These are phyloP conservation scores for Candida manassasensis DNA, from an alignment of 805 yeast genomes.

Conservation along the genomic window DNA sequence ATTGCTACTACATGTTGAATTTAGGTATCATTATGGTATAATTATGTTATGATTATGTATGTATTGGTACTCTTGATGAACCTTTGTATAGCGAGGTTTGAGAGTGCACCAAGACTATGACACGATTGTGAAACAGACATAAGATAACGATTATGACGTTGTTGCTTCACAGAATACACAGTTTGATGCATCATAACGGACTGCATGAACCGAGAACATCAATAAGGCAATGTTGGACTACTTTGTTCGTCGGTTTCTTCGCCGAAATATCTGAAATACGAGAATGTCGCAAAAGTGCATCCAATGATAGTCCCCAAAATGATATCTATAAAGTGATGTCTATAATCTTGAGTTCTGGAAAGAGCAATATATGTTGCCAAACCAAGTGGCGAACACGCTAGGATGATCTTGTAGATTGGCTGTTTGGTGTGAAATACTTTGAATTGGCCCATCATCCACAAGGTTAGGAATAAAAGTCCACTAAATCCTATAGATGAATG, in stretches of 20 bases:
- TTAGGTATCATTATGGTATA: no score
- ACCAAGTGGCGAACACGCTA: constrained; percentile 19
- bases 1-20: no score
- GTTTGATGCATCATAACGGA: no score
- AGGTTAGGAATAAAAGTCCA: constrained; percentile 42
- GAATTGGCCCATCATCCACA: constrained; percentile 47
- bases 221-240: neutral
- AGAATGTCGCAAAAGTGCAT: constrained; percentile 17
- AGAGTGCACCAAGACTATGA: no score
- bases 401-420: constrained; percentile 19
- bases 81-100: no score
- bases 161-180: no score
- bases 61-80: no score
- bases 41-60: no score
- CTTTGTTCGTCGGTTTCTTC: neutral
- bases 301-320: constrained; percentile 32
- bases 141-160: no score
- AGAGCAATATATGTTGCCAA: constrained; percentile 30
- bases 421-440: constrained; percentile 13
- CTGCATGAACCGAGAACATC: no score
- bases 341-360: constrained; percentile 32
- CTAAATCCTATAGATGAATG: constrained; percentile 52
- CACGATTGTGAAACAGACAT: no score
- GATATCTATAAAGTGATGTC: constrained; percentile 35
- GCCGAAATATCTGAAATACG: constrained; percentile 27